Conservation (phyloP, 805 yeast species). For the Lipomyces anomalus region DNA sequence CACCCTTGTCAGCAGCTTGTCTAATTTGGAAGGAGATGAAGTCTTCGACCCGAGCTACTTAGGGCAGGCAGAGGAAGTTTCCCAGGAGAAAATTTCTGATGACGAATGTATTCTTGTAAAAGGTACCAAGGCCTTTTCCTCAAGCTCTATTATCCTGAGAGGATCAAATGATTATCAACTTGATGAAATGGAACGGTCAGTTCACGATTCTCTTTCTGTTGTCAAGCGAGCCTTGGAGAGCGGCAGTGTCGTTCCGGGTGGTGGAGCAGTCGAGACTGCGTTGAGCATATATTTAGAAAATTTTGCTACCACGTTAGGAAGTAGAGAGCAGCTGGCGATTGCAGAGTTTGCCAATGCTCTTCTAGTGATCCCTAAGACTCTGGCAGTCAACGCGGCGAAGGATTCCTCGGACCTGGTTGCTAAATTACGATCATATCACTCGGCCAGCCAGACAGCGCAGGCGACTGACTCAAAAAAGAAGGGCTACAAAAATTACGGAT, state of each 20-base stretch:
- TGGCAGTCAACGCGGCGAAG: conserved; percentile 96
- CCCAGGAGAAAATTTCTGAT: conserved; percentile 85
- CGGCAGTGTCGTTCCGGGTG: conserved; percentile 95
- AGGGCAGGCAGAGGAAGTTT: conserved; percentile 87
- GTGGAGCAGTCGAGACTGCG: conserved; percentile 98
- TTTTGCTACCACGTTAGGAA: conserved; percentile 96
- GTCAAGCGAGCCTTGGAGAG: conserved; percentile 94
- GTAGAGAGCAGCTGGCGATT: conserved; percentile 95
- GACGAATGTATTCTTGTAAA: conserved; percentile 92
- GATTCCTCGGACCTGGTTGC: conserved; percentile 94
- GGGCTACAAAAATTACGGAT: conserved; percentile 83
- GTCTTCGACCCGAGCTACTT: conserved; percentile 77
- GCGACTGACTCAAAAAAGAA: conserved; percentile 79
- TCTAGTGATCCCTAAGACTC: conserved; percentile 88
- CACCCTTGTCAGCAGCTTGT: conserved; percentile 74
- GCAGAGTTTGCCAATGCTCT: conserved; percentile 93
- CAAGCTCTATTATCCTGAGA: conserved; percentile 85
- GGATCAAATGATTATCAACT: conserved; percentile 90
- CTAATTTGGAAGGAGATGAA: conserved; percentile 94
- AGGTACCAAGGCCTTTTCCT: conserved; percentile 86
- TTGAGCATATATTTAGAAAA: conserved; percentile 90
- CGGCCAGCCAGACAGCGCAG: conserved; percentile 83
- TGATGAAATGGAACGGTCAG: conserved; percentile 97
- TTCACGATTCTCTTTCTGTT: conserved; percentile 90
- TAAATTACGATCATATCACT: conserved; percentile 91